Conservation (phyloP, 1,284 basidiomycete species). For the Fistulina hepatica region DNA sequence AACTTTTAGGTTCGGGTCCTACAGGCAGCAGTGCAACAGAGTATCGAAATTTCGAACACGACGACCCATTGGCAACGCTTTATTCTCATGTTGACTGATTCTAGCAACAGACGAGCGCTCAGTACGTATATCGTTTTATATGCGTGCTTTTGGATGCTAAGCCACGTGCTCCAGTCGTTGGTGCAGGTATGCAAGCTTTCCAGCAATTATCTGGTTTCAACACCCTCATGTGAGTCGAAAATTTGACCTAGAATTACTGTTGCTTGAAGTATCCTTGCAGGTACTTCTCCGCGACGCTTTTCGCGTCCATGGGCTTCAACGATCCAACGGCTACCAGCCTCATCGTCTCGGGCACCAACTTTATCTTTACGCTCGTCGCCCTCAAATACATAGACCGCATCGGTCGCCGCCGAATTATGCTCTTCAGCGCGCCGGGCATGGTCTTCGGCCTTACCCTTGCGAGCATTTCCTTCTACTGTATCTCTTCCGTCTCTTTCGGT, state of each 20-base stretch:
- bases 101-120: slow-evolving; percentile 58
- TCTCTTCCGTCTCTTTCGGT: background rate
- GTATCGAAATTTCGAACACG: slow-evolving; percentile 47
- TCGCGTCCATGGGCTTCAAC: slow-evolving; percentile 71
- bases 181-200: slow-evolving; percentile 71
- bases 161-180: slow-evolving; percentile 39
- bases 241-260: background rate
- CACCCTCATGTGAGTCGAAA: slow-evolving; percentile 42
- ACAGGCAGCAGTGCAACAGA: slow-evolving; percentile 50
- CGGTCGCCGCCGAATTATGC: slow-evolving; percentile 68
- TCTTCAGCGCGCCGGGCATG: slow-evolving; percentile 73
- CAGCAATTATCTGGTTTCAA: slow-evolving; percentile 77
- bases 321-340: slow-evolving; percentile 73
- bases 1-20: slow-evolving; percentile 41
- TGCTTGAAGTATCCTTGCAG: background rate
- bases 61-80: slow-evolving; percentile 53
- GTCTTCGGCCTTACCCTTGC: slow-evolving; percentile 59
- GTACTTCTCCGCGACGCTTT: slow-evolving; percentile 66
- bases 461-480: slow-evolving; percentile 68
- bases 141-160: background rate
- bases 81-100: slow-evolving; percentile 41
- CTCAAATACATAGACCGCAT: slow-evolving; percentile 75
- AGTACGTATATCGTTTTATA: slow-evolving; percentile 34
- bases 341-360: slow-evolving; percentile 72
- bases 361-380: slow-evolving; percentile 73